Conservation (phyloP, 1,284 basidiomycete genomes). For the Entoloma clypeatum region DNA sequence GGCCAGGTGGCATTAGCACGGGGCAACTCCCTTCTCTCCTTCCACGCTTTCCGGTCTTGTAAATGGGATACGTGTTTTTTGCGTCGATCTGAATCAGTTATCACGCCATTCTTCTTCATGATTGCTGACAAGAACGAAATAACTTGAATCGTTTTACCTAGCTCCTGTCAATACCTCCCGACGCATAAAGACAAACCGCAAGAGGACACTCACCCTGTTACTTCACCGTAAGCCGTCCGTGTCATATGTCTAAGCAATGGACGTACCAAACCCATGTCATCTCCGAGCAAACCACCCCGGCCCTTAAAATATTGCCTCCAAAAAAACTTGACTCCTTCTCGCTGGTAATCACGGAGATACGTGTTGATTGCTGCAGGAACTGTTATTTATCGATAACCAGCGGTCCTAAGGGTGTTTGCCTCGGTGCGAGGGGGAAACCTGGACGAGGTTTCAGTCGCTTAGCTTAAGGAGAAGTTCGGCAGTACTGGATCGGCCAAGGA, state of each 20-base stretch:
- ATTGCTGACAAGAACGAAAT: slow-evolving; percentile 84
- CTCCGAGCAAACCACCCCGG: slow-evolving; percentile 74
- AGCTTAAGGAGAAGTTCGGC: background rate
- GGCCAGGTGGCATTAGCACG: slow-evolving; percentile 69
- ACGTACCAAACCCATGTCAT: slow-evolving; percentile 87
- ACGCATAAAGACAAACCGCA: background rate
- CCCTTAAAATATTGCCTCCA: slow-evolving; percentile 60
- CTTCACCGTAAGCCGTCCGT: too few relatives aligned
- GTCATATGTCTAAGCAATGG: too few relatives aligned
- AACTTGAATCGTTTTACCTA: slow-evolving; percentile 86
- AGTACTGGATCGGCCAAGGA: slow-evolving; percentile 25
- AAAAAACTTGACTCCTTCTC: slow-evolving; percentile 77
- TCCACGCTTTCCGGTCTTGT: slow-evolving; percentile 60
- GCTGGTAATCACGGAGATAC: slow-evolving; percentile 79
- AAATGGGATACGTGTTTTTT: slow-evolving; percentile 56
- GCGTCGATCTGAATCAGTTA: slow-evolving; percentile 59
- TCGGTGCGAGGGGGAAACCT: slow-evolving; percentile 45
- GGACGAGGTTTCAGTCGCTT: slow-evolving; percentile 47
- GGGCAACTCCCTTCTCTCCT: slow-evolving; percentile 48
- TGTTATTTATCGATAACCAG: slow-evolving; percentile 44
- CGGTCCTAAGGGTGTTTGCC: slow-evolving; percentile 39
- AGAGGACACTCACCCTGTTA: too few relatives aligned
- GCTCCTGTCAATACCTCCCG: slow-evolving; percentile 3
- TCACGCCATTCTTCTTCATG: slow-evolving; percentile 71
- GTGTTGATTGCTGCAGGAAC: slow-evolving; percentile 76